These are phyloP conservation scores for Lycium barbarum DNA, from an alignment of 257 asterid genomes.

Conservation along the genomic window DNA sequence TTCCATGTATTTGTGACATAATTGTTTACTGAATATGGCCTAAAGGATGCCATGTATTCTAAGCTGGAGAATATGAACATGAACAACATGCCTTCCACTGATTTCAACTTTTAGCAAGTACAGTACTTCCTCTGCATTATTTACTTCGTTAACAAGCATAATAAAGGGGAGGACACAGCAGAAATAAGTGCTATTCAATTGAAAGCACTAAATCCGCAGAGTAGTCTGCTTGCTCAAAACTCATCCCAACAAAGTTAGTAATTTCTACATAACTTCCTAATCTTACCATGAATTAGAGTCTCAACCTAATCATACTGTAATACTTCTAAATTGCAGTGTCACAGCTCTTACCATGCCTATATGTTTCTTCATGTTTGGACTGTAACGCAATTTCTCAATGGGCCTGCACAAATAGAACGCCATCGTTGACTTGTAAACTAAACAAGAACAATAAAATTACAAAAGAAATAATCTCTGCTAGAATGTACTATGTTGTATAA, in stretches of 20 bases:
- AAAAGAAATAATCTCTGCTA: not conserved
- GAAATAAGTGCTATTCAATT: conserved; percentile 16
- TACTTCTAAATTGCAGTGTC: conserved; percentile 9
- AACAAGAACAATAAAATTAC: conserved; percentile 3
- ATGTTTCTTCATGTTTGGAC: conserved; percentile 91
- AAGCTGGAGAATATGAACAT: conserved; percentile 8
- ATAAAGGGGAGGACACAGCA: not conserved
- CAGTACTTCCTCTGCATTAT: not conserved
- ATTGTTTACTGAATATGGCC: not conserved
- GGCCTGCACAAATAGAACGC: conserved; percentile 65
- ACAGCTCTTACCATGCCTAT: conserved; percentile 90
- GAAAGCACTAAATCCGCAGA: conserved; percentile 6
- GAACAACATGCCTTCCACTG: not conserved
- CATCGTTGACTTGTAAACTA: conserved; percentile 22
- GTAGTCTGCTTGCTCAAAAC: conserved; percentile 1
- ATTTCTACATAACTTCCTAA: conserved; percentile 23
- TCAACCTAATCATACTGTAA: conserved; percentile 2
- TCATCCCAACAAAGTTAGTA: conserved; percentile 18
- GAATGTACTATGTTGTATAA: conserved; percentile 23
- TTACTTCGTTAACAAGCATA: not conserved
- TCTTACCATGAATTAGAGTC: conserved; percentile 18
- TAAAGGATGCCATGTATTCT: not conserved
- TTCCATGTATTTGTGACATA: conserved; percentile 6
- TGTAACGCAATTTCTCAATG: conserved; percentile 82
- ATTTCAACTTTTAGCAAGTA: conserved; percentile 6